Conservation (phyloP, 768 basidiomycete genomes). For the Cyclocybe aegerita region DNA sequence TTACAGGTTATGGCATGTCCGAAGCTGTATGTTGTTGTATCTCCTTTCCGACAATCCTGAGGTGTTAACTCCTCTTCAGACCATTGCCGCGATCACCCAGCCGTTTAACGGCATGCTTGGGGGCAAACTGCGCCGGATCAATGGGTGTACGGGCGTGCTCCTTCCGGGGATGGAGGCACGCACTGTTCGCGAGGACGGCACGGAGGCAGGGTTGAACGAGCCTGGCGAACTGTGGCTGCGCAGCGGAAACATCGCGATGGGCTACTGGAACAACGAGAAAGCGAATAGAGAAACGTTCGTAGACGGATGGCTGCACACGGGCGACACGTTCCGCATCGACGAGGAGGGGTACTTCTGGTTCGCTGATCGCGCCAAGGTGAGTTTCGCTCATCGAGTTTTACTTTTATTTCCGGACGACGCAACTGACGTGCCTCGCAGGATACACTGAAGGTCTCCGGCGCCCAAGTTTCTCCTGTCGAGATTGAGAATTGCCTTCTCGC, state of each 20-base stretch:
- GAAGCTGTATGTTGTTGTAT: conserved; percentile 48
- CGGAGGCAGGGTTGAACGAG: conserved; percentile 53
- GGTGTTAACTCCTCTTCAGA: conserved; percentile 34
- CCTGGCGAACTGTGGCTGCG: conserved; percentile 66
- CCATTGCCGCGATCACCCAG: conserved; percentile 47
- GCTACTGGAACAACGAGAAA: conserved; percentile 73
- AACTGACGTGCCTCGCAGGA: conserved; percentile 42
- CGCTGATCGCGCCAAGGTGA: conserved; percentile 74
- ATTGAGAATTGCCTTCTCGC: conserved; percentile 66
- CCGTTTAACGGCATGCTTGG: conserved; percentile 45
- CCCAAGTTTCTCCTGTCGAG: conserved; percentile 79
- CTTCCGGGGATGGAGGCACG: conserved; percentile 64
- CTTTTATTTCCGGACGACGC: background rate
- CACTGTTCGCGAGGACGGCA: conserved; percentile 58
- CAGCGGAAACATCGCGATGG: conserved; percentile 55
- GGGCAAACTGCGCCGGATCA: conserved; percentile 37
- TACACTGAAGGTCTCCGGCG: conserved; percentile 76
- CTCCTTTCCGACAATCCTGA: background rate
- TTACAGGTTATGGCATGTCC: conserved; percentile 69
- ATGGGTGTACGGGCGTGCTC: conserved; percentile 56
- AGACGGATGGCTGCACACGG: conserved; percentile 74
- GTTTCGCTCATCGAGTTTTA: conserved; percentile 2
- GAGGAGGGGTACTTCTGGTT: conserved; percentile 66
- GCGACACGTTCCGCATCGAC: conserved; percentile 67
- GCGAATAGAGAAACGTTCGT: conserved; percentile 68